phyloP scores from a whole-genome alignment of 352 stramenopile genomes.

The Phytophthora hibernalis region DNA sequence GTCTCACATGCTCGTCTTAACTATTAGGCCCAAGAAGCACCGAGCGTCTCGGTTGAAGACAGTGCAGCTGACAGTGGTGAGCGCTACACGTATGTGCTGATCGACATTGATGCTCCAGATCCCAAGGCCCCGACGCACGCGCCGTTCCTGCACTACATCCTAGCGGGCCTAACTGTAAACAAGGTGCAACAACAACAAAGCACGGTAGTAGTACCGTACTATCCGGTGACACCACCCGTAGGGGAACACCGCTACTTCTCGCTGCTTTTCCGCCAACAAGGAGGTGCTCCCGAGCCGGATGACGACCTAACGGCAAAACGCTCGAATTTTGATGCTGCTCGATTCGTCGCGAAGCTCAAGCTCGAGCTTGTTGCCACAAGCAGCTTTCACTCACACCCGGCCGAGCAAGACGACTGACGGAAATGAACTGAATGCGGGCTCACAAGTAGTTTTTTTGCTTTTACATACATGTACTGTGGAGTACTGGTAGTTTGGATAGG shows the following conservation, averaged over 20 bases:
- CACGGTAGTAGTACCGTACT: slow-evolving; percentile 61
- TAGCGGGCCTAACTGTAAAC: slow-evolving; percentile 34
- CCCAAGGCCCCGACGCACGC: slow-evolving; percentile 58
- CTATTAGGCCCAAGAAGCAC: slow-evolving; percentile 39
- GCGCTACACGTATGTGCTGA: slow-evolving; percentile 67
- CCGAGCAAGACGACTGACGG: slow-evolving; percentile 20
- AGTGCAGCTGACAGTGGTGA: slow-evolving; percentile 10
- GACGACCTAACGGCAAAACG: slow-evolving; percentile 40
- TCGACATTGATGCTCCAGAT: slow-evolving; percentile 76
- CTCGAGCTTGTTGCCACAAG: slow-evolving; percentile 41
- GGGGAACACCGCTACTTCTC: slow-evolving; percentile 70
- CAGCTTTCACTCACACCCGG: slow-evolving; percentile 57
- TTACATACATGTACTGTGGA: slow-evolving; percentile 14
- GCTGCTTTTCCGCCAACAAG: slow-evolving; percentile 53
- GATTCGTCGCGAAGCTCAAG: slow-evolving; percentile 40
- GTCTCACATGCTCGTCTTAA: slow-evolving; percentile 6
- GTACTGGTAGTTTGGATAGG: too few relatives aligned
- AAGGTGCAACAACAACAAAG: slow-evolving; percentile 8
- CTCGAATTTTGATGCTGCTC: slow-evolving; percentile 56
- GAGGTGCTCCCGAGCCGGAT: slow-evolving; percentile 13
- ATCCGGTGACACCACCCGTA: slow-evolving; percentile 55
- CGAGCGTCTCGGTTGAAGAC: slow-evolving; percentile 37
- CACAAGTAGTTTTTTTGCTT: slow-evolving; percentile 12
- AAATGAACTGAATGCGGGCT: not conserved
- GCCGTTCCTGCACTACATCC: slow-evolving; percentile 78